Conservation (phyloP, 768 basidiomycete genomes). For the Xerocomellus chrysenteron region DNA sequence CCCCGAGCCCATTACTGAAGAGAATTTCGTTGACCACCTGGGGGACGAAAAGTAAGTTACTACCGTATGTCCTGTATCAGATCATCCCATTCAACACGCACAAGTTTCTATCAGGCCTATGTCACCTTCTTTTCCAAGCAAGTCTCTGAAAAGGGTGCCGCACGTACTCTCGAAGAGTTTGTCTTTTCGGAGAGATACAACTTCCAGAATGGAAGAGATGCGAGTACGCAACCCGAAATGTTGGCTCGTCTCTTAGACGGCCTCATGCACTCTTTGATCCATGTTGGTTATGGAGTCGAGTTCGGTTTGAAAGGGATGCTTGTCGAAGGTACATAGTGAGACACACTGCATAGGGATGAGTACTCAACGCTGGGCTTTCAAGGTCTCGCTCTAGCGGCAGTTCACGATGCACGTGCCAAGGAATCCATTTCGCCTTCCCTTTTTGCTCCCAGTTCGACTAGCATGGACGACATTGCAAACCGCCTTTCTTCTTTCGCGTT, state of each 20-base stretch:
- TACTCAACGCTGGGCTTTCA: background rate
- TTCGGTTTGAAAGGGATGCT: constrained; percentile 61
- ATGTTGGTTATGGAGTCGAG: constrained; percentile 60
- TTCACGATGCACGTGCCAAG: constrained; percentile 36
- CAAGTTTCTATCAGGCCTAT: constrained; percentile 29
- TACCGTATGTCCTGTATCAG: background rate
- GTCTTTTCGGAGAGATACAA: constrained; percentile 33
- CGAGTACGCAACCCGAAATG: constrained; percentile 46
- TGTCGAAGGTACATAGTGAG: constrained; percentile 49
- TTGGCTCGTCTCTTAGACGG: constrained; percentile 47
- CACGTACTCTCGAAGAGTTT: constrained; percentile 25
- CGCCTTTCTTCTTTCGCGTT: constrained; percentile 8
- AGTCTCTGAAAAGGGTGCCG: constrained; percentile 16
- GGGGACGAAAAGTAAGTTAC: constrained; percentile 25
- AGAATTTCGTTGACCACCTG: constrained; percentile 26
- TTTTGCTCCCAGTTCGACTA: constrained; percentile 1
- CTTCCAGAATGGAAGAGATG: constrained; percentile 13
- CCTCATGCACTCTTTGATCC: constrained; percentile 62
- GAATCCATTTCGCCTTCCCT: constrained; percentile 25
- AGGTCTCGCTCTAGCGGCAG: constrained; percentile 28
- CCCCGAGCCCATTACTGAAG: constrained; percentile 23
- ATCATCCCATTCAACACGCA: background rate
- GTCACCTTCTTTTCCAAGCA: constrained; percentile 24
- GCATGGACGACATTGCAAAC: background rate
- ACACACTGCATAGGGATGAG: background rate